Conservation (phyloP, 2,329 filamentous ascomycete species). For the Aspergillus sp. region DNA sequence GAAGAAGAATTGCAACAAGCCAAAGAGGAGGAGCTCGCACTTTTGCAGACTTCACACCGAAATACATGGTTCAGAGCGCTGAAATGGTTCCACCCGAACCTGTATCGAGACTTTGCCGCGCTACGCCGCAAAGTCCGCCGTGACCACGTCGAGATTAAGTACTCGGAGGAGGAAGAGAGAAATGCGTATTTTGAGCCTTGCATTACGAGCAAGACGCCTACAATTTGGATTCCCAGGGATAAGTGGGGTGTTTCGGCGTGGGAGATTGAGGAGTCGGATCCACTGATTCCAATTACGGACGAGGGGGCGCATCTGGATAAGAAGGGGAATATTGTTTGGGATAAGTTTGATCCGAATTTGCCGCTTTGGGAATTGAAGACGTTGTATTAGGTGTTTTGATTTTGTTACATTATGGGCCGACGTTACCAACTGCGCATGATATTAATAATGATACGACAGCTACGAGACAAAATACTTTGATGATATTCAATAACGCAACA, state of each 20-base stretch:
- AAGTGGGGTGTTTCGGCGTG: constrained; percentile 70
- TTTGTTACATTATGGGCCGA: too few relatives aligned
- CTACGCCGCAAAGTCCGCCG: constrained; percentile 69
- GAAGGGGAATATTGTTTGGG: constrained; percentile 66
- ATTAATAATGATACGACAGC: not conserved
- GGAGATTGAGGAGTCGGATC: constrained; percentile 71
- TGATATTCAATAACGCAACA: too few relatives aligned
- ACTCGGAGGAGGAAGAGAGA: constrained; percentile 60
- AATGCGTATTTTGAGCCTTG: constrained; percentile 75
- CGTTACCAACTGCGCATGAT: not conserved
- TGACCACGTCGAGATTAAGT: constrained; percentile 56
- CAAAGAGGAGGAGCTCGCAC: constrained; percentile 28
- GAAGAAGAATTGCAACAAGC: constrained; percentile 50
- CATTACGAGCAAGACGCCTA: constrained; percentile 60
- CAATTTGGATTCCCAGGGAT: constrained; percentile 81
- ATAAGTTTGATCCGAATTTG: constrained; percentile 55
- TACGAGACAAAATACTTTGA: too few relatives aligned
- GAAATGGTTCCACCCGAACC: constrained; percentile 66
- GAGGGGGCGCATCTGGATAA: constrained; percentile 69
- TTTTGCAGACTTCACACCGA: not conserved
- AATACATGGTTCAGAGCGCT: constrained; percentile 25
- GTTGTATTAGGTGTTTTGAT: constrained; percentile 41
- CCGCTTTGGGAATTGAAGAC: constrained; percentile 57
- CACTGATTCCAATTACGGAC: constrained; percentile 76
- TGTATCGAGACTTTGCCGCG: constrained; percentile 71